Percentiles rank a stretch among this genome's conserved stretches.
Conservation (phyloP, 257 asterid species). For the Penstemon eatonii region DNA sequence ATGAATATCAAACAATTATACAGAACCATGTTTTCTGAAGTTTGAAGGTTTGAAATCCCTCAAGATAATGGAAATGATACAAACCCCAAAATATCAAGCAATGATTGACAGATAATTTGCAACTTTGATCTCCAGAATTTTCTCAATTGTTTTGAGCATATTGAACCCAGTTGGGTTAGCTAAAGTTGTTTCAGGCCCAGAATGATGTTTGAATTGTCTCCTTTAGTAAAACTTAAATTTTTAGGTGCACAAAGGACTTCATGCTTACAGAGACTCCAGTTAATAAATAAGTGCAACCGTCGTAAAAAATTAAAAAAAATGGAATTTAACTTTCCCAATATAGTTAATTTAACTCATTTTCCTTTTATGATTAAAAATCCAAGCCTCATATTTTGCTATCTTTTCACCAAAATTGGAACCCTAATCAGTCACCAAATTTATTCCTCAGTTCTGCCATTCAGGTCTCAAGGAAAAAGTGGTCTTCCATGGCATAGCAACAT, state of each 20-base stretch:
- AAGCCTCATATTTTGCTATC: neutral
- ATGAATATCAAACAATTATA: neutral
- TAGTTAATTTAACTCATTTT: neutral
- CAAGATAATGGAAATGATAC: neutral
- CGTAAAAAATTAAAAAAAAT: neutral
- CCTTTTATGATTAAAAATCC: neutral
- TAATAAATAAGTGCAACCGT: neutral
- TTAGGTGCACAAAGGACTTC: neutral
- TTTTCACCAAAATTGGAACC: slow-evolving; percentile 6
- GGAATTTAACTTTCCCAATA: neutral
- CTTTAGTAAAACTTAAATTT: neutral
- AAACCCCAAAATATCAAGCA: neutral
- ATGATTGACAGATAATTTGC: neutral
- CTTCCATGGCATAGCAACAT: slow-evolving; percentile 5
- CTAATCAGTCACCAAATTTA: slow-evolving; percentile 1
- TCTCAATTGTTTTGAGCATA: neutral
- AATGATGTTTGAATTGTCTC: neutral
- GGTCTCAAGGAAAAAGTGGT: neutral
- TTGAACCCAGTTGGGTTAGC: neutral
- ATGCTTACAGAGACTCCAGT: neutral
- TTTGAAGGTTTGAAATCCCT: neutral
- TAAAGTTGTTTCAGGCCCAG: neutral
- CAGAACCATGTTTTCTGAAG: neutral
- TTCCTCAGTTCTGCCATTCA: slow-evolving; percentile 6
- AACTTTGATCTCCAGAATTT: neutral